Evolutionary conservation across 140 eudicot genomes (phyloP).

Genomic region (Stevia rebaudiana): DNA sequence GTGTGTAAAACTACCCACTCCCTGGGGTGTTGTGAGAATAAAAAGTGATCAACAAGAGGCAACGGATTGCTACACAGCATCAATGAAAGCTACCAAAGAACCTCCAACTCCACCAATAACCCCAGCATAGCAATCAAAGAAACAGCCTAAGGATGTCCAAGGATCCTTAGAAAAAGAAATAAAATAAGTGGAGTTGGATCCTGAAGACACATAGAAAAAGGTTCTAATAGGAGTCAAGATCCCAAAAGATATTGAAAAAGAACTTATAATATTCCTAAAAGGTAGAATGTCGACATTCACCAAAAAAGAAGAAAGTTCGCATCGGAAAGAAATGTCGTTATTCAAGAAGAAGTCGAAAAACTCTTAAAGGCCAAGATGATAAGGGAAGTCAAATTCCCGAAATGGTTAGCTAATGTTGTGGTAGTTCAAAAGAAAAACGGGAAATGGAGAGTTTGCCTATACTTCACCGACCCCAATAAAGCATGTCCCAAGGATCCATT

Average conservation of each 20-base stretch:
- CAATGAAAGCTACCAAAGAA: too few relatives aligned
- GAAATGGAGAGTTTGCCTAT: not conserved
- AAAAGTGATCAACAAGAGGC: not conserved
- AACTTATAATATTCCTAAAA: too few relatives aligned
- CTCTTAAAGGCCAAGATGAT: not conserved
- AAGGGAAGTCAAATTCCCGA: too few relatives aligned
- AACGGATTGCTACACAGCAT: not conserved
- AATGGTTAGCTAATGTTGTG: not conserved
- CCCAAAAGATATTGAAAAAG: too few relatives aligned
- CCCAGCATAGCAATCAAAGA: not conserved
- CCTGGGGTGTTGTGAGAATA: not conserved
- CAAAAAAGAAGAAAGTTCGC: not conserved
- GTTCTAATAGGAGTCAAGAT: too few relatives aligned
- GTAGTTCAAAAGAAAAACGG: not conserved
- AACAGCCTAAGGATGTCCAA: too few relatives aligned
- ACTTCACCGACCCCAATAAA: not conserved
- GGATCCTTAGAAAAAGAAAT: too few relatives aligned
- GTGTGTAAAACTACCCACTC: not conserved
- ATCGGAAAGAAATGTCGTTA: not conserved
- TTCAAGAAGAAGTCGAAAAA: not conserved
- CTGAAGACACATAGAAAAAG: too few relatives aligned
- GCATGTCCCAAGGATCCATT: slow-evolving; percentile 1
- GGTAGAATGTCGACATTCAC: too few relatives aligned
- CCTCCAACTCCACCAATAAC: too few relatives aligned
- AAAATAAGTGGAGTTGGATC: too few relatives aligned